Evolutionary conservation across 148 eudicot species (phyloP).

Genomic region (Bassia scoparia): DNA sequence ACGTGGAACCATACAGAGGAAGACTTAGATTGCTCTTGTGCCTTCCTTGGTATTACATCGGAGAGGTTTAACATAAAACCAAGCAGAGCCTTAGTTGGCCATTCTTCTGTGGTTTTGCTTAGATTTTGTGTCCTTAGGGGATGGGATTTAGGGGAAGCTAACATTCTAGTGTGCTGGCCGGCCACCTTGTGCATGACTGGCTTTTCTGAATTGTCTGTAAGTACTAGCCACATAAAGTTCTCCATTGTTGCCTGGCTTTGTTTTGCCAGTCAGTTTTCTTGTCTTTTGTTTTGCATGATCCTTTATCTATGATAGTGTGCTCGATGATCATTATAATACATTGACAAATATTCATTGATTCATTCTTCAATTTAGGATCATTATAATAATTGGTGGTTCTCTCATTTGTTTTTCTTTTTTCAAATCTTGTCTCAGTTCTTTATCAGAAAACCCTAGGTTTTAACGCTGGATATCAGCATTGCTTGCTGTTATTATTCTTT

Average conservation of each 20-base stretch:
- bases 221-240: background rate
- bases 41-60: no score
- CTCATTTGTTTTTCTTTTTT: background rate
- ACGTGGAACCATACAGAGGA: no score
- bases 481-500: background rate
- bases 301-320: background rate
- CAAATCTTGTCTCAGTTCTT: background rate
- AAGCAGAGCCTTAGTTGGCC: no score
- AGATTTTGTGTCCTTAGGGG: background rate
- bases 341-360: background rate
- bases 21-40: no score
- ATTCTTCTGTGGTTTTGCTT: no score
- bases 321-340: no score
- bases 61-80: no score
- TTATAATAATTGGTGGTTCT: background rate
- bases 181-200: background rate
- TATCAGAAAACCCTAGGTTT: conserved; percentile 5
- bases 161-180: background rate
- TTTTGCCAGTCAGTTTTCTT: background rate
- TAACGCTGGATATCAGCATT: background rate
- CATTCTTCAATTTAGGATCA: background rate
- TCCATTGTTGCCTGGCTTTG: background rate
- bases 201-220: background rate
- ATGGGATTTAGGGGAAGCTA: background rate
- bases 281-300: background rate